These are phyloP conservation scores for Physcia stellaris DNA, from an alignment of 495 filamentous ascomycete genomes.

Conservation along the genomic window DNA sequence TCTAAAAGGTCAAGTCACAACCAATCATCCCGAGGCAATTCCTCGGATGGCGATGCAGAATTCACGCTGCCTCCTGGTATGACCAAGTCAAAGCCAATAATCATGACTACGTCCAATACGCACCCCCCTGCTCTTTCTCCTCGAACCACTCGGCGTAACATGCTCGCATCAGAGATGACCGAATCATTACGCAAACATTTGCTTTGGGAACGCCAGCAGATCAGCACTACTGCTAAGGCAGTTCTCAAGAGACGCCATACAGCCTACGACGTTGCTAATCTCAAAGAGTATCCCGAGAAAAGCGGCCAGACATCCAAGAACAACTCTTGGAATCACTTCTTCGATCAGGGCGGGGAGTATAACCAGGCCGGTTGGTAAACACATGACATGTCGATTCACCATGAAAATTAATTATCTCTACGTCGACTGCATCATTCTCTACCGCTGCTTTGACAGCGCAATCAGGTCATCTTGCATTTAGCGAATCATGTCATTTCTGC, in stretches of 20 bases:
- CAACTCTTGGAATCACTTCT: constrained; percentile 52
- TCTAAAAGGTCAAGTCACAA: constrained; percentile 60
- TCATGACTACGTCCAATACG: constrained; percentile 58
- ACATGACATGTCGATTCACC: too few relatives aligned
- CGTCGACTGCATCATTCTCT: too few relatives aligned
- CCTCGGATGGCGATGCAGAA: constrained; percentile 56
- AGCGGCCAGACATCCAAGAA: constrained; percentile 32
- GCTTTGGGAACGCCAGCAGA: constrained; percentile 81
- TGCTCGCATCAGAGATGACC: constrained; percentile 88
- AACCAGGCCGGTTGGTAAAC: constrained; percentile 62
- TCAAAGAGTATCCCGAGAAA: constrained; percentile 56
- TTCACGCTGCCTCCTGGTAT: constrained; percentile 63
- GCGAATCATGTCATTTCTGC: too few relatives aligned
- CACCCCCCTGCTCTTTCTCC: constrained; percentile 65
- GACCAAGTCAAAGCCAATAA: constrained; percentile 75
- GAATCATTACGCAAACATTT: constrained; percentile 65
- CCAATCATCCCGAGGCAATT: constrained; percentile 57
- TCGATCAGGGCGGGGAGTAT: constrained; percentile 53
- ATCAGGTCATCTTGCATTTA: too few relatives aligned
- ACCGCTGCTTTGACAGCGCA: too few relatives aligned
- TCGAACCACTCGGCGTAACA: constrained; percentile 85
- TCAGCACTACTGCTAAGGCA: constrained; percentile 75
- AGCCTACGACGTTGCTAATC: constrained; percentile 72
- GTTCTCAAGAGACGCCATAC: constrained; percentile 87
- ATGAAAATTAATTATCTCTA: too few relatives aligned